Evolutionary conservation across 495 filamentous ascomycete species (phyloP).

Genomic region (Lophiostoma macrostomum): DNA sequence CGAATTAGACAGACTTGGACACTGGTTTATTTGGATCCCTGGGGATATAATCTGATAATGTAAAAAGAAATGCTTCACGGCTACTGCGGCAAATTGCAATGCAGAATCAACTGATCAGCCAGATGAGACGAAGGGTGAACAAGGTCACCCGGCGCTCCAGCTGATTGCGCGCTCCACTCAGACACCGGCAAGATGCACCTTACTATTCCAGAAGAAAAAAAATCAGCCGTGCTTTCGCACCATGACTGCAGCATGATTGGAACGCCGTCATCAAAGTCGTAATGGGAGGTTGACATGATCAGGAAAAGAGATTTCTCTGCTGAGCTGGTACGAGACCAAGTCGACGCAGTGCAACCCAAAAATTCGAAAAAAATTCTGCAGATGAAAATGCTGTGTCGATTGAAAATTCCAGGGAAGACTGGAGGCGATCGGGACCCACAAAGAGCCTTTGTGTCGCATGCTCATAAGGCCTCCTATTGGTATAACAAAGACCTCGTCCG

Average conservation of each 20-base stretch:
- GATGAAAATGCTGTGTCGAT: no score
- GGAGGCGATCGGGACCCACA: not conserved
- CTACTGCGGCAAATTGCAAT: not conserved
- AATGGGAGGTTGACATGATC: constrained; percentile 1
- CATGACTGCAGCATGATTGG: constrained; percentile 3
- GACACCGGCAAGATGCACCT: constrained; percentile 27
- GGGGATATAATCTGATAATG: no score
- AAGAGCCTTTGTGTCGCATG: no score
- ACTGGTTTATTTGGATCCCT: no score
- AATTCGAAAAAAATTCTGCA: constrained; percentile 12
- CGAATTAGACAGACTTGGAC: no score
- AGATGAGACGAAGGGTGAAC: constrained; percentile 3
- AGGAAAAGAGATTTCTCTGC: constrained; percentile 14
- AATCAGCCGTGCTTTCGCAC: constrained; percentile 1
- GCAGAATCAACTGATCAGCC: not conserved
- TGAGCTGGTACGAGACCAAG: constrained; percentile 10
- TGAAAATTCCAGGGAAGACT: constrained; percentile 10
- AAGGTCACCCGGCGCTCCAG: not conserved
- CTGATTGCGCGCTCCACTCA: not conserved
- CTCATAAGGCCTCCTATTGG: no score
- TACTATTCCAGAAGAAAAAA: constrained; percentile 4
- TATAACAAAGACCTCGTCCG: no score
- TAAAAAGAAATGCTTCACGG: not conserved
- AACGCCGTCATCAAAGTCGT: constrained; percentile 31
- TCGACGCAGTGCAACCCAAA: not conserved